Conservation (phyloP, 2,329 filamentous ascomycete species). For the Fusarium sp. region DNA sequence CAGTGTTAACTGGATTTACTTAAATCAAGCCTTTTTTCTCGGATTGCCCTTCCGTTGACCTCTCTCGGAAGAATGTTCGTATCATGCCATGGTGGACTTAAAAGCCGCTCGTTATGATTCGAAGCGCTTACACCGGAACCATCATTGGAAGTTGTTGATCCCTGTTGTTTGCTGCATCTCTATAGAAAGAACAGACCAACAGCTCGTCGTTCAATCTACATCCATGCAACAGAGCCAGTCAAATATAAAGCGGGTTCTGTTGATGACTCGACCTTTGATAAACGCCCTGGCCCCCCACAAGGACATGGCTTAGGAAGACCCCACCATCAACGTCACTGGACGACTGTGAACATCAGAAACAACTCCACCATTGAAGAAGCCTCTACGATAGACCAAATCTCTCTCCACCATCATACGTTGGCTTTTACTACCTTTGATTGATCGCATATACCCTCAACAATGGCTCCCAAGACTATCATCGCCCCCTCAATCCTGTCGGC, state of each 20-base stretch:
- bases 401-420: conserved; percentile 40
- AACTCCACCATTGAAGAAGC: conserved; percentile 37
- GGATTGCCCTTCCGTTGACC: neutral
- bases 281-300: conserved; percentile 7
- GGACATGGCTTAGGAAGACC: conserved; percentile 23
- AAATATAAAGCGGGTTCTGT: conserved; percentile 19
- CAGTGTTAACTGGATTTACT: conserved; percentile 1
- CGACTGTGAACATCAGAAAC: neutral
- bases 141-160: neutral
- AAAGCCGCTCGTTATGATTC: neutral
- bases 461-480: conserved; percentile 94
- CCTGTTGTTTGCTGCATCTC: neutral
- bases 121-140: neutral
- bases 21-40: neutral
- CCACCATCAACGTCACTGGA: conserved; percentile 45
- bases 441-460: conserved; percentile 56
- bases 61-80: neutral
- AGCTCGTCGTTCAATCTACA: neutral
- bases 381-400: conserved; percentile 24
- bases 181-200: neutral
- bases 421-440: conserved; percentile 9
- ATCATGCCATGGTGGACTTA: neutral
- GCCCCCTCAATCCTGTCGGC: conserved; percentile 98
- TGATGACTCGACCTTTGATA: conserved; percentile 16
- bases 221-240: neutral